Base-by-base conservation (phyloP, 2,329 filamentous ascomycete genomes). In the Anthostomella pinea region DNA sequence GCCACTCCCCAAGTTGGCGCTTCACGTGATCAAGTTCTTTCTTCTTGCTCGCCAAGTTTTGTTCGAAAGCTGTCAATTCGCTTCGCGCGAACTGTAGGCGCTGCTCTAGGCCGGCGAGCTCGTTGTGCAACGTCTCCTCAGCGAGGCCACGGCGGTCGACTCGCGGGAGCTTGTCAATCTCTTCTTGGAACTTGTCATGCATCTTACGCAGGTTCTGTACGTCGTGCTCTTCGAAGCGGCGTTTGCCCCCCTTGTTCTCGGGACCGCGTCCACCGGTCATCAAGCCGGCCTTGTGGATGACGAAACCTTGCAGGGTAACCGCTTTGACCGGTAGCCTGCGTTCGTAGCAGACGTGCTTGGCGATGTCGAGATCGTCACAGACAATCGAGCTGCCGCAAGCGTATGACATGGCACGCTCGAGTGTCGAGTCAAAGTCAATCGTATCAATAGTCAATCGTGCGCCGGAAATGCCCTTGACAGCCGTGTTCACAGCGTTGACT, bases 301-400 rank as follows among this genome's bases (percentile, higher is more conserved):
- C 85, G 36, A 85, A 91, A n/a, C 93, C 93, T 57, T 97, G 90
- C 9, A 97, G 65, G 1, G 90, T 95, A 9, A 98, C 91, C 5
- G 91, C 90, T 63, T 97, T 97, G 35, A 94, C 90, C 41, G 90
- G 85, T 20, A 96, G 83, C 20, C 79, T 83, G 46, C 81, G 84
- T 39, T 86, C 81, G 58, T 94, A 97, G 58, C 88, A 90, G 29
- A 98, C 82, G 39, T 91, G 78, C 60, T 94, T 95, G 18, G 93
- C 93, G 35, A 93, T 82, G 4, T 84, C 77, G 22, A 96, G 71
- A 36, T 79, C 86, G 62, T 98, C 93, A 56, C 91, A 97, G 5
- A 98, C 88, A 47, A 98, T 87, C 4, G 90, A 89, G 63, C 89
- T 94, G 21, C 91, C 91, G 53, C 93, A 98, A 17, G 90, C 91